Conservation (phyloP, 148 eudicot species). For the Vaccinium macrocarpon region DNA sequence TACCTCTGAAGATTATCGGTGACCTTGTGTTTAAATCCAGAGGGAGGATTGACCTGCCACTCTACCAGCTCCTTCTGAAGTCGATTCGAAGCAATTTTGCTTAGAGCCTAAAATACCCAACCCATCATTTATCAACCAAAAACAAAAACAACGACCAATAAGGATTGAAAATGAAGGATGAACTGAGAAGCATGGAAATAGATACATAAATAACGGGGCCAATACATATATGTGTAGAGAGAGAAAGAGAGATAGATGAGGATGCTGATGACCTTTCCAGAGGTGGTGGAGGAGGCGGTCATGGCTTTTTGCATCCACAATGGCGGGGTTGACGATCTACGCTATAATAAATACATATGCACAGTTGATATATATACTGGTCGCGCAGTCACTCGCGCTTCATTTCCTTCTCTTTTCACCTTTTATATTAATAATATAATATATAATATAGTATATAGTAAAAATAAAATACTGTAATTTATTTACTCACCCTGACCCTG, state of each 20-base stretch:
- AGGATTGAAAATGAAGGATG: constrained; percentile 14
- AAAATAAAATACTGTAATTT: too few species aligned
- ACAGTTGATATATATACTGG: too few species aligned
- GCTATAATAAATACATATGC: too few species aligned
- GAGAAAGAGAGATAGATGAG: neutral
- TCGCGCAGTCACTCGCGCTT: too few species aligned
- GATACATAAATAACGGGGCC: neutral
- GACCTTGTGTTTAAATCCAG: constrained; percentile 48
- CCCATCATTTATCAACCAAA: neutral
- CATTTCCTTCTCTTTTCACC: too few species aligned
- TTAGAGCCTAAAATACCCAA: constrained; percentile 30
- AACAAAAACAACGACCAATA: neutral
- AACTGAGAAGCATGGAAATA: neutral
- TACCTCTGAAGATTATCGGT: constrained; percentile 66
- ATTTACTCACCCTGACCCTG: too few species aligned
- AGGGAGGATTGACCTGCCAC: constrained; percentile 57
- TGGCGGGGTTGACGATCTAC: neutral
- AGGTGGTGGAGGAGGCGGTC: constrained; percentile 23
- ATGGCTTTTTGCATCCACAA: neutral
- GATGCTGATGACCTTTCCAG: constrained; percentile 41
- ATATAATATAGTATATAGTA: too few species aligned
- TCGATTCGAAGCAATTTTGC: constrained; percentile 61
- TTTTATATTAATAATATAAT: too few species aligned
- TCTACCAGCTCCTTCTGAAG: constrained; percentile 57
- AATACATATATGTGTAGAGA: neutral